Percentiles rank a stretch among this genome's conserved stretches.
These are phyloP conservation scores for Dendrostoma leiphaemia DNA, from an alignment of 2,329 filamentous ascomycete species.

Conservation along the genomic window DNA sequence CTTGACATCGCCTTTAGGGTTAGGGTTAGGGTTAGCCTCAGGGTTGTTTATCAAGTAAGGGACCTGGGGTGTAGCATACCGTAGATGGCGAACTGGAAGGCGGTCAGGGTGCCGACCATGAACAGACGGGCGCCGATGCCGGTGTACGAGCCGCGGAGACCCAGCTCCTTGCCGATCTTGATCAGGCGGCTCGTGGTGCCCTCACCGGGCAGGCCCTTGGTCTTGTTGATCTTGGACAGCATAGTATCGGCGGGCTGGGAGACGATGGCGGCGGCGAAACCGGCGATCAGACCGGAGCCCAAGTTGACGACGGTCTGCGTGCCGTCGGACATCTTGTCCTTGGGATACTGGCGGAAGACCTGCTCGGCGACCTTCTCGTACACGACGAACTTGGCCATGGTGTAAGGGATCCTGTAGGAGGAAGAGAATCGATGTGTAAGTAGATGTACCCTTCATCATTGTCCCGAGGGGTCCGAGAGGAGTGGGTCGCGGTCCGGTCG, in stretches of 20 bases:
- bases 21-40: no score
- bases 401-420: constrained; percentile 23
- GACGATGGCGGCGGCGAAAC: constrained; percentile 70
- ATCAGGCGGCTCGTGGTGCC: constrained; percentile 64
- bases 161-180: constrained; percentile 71
- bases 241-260: constrained; percentile 76
- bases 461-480: background rate
- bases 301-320: constrained; percentile 62
- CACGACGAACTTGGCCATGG: constrained; percentile 25
- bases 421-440: constrained; percentile 3
- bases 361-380: constrained; percentile 25
- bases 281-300: constrained; percentile 68
- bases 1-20: constrained; percentile 57
- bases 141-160: constrained; percentile 62
- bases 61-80: constrained; percentile 40
- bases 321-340: constrained; percentile 27
- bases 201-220: constrained; percentile 67
- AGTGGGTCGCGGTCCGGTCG: background rate
- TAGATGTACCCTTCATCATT: background rate
- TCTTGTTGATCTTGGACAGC: constrained; percentile 79
- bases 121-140: constrained; percentile 70
- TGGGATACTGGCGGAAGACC: constrained; percentile 23
- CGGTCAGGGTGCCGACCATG: constrained; percentile 66
- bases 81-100: constrained; percentile 71
- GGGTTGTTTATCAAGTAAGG: no score